Conservation (phyloP, 148 eudicot species). For the Oxyria digyna region DNA sequence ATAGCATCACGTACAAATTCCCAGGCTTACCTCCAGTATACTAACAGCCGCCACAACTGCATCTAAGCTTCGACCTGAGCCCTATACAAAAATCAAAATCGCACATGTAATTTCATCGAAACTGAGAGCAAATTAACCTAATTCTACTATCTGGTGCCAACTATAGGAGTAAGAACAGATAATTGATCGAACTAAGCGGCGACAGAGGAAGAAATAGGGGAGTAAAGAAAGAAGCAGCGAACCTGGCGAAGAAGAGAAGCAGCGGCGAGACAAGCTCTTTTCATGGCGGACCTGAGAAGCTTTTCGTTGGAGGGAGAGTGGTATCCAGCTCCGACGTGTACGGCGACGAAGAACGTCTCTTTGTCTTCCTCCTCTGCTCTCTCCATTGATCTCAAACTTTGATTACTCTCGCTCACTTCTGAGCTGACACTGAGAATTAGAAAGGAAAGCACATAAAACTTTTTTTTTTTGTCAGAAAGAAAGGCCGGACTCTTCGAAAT, state of each 20-base stretch:
- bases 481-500: too few relatives aligned
- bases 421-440: not conserved
- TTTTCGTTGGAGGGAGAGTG: conserved; percentile 83
- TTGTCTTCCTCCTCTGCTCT: conserved; percentile 17
- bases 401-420: not conserved
- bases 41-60: conserved; percentile 79
- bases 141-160: not conserved
- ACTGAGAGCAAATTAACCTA: not conserved
- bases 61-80: conserved; percentile 63
- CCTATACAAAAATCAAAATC: conserved; percentile 19
- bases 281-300: conserved; percentile 65
- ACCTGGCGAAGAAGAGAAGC: conserved; percentile 62
- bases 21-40: conserved; percentile 57
- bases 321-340: conserved; percentile 94
- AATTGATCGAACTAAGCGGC: not conserved
- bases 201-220: not conserved
- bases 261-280: conserved; percentile 79
- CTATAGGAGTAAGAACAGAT: not conserved
- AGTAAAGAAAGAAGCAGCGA: not conserved
- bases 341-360: conserved; percentile 69
- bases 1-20: not conserved
- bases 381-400: conserved; percentile 14
- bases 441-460: not conserved
- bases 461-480: too few relatives aligned
- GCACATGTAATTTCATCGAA: not conserved